Conservation (phyloP, 495 filamentous ascomycete species). For the Aspergillus sparsus region DNA sequence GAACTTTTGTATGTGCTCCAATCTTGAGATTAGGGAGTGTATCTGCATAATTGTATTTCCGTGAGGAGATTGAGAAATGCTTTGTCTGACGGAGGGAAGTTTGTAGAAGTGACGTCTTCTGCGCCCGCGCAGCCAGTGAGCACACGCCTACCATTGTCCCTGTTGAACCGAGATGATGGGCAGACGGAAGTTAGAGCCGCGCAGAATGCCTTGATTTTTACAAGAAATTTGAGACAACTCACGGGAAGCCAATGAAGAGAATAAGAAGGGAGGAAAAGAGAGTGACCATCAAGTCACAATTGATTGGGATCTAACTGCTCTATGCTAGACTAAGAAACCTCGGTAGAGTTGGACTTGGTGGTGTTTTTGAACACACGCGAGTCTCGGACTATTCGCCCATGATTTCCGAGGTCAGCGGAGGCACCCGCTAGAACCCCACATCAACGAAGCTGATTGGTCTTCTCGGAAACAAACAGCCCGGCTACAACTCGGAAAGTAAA, state of each 20-base stretch:
- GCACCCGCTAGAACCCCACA: neutral
- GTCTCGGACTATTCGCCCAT: slow-evolving; percentile 21
- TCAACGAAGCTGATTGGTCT: slow-evolving; percentile 18
- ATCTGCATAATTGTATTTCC: slow-evolving; percentile 50
- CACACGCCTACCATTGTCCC: slow-evolving; percentile 19
- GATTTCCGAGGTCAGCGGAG: slow-evolving; percentile 15
- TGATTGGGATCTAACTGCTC: no score
- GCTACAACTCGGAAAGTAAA: slow-evolving; percentile 3
- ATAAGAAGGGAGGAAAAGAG: neutral
- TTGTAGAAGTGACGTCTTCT: slow-evolving; percentile 8
- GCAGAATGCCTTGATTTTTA: no score
- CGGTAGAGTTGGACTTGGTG: slow-evolving; percentile 12
- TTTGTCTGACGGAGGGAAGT: slow-evolving; percentile 18
- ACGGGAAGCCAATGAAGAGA: neutral
- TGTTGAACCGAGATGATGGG: neutral
- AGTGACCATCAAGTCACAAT: no score
- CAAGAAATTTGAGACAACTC: no score
- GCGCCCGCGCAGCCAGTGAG: slow-evolving; percentile 23
- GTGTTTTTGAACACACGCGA: slow-evolving; percentile 5
- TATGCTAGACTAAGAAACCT: slow-evolving; percentile 10
- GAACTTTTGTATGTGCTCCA: slow-evolving; percentile 72
- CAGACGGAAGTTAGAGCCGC: no score
- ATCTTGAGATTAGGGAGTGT: slow-evolving; percentile 79
- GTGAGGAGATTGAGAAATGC: slow-evolving; percentile 45
- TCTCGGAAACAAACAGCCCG: slow-evolving; percentile 20